Evolutionary conservation across 768 basidiomycete genomes (phyloP).

Genomic region (Trametes meyenii): DNA sequence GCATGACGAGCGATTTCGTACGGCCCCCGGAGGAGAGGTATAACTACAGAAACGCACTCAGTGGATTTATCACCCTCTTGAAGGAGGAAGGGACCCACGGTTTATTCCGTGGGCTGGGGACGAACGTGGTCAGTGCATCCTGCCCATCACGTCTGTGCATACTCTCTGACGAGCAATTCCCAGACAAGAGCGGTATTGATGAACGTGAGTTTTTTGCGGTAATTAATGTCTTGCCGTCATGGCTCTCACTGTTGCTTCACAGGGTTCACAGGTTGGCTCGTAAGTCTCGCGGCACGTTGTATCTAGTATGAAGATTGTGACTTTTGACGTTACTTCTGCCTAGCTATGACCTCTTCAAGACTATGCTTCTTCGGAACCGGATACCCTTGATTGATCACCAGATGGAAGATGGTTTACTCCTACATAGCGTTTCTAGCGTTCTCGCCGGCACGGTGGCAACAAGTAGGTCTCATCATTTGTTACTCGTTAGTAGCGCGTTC

Average conservation of each 20-base stretch:
- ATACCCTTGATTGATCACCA: conserved; percentile 62
- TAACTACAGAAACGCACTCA: conserved; percentile 77
- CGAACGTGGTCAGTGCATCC: conserved; percentile 63
- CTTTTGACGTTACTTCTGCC: neutral
- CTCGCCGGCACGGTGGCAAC: conserved; percentile 78
- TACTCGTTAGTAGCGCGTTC: neutral
- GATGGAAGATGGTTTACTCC: conserved; percentile 62
- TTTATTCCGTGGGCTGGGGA: conserved; percentile 72
- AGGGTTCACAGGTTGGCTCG: conserved; percentile 87
- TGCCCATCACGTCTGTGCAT: neutral
- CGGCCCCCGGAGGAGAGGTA: conserved; percentile 75
- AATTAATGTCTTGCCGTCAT: neutral
- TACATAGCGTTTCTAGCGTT: conserved; percentile 71
- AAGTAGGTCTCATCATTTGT: conserved; percentile 47
- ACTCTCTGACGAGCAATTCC: neutral
- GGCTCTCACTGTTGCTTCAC: conserved; percentile 17
- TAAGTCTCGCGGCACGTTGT: conserved; percentile 43
- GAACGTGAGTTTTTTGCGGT: conserved; percentile 56
- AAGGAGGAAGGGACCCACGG: conserved; percentile 71
- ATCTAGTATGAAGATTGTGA: neutral
- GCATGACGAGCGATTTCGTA: conserved; percentile 88
- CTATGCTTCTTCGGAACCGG: conserved; percentile 50
- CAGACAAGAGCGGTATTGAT: conserved; percentile 69
- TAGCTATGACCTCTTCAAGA: conserved; percentile 82
- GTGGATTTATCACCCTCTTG: conserved; percentile 67